These are phyloP conservation scores for Cyberlindnera euphorbiiphila DNA, from an alignment of 805 yeast species.

Conservation along the genomic window DNA sequence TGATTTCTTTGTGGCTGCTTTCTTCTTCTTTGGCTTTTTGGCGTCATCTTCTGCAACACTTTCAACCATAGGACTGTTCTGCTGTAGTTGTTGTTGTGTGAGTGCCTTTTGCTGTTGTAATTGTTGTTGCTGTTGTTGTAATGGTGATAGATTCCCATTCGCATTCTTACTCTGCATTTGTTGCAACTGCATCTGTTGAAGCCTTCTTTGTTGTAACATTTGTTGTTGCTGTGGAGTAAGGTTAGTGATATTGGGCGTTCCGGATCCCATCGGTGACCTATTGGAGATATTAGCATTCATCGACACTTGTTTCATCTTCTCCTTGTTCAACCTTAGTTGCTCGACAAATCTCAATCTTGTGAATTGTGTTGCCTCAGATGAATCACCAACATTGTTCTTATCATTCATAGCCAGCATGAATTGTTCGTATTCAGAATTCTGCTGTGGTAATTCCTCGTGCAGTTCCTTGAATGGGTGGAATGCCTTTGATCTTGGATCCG, in stretches of 20 bases:
- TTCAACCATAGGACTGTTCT: constrained; percentile 10
- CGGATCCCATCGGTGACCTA: constrained; percentile 15
- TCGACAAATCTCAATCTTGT: constrained; percentile 85
- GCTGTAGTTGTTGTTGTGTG: constrained; percentile 29
- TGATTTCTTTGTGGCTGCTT: constrained; percentile 15
- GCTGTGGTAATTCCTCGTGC: constrained; percentile 69
- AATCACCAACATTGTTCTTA: constrained; percentile 33
- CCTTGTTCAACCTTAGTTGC: constrained; percentile 70
- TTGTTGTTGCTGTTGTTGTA: constrained; percentile 21
- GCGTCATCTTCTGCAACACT: constrained; percentile 18
- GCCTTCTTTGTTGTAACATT: constrained; percentile 30
- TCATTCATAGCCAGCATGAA: constrained; percentile 72
- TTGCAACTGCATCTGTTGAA: constrained; percentile 29
- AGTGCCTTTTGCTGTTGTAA: constrained; percentile 25
- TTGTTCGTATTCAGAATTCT: constrained; percentile 83
- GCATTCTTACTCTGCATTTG: constrained; percentile 27
- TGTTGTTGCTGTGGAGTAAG: constrained; percentile 28
- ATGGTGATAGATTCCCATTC: constrained; percentile 20
- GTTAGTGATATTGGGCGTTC: constrained; percentile 9
- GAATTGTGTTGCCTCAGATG: constrained; percentile 54
- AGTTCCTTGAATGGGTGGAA: constrained; percentile 44
- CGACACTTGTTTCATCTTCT: constrained; percentile 44
- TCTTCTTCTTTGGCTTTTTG: constrained; percentile 20
- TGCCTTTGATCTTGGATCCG: constrained; percentile 35
- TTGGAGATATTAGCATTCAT: constrained; percentile 27